phyloP scores from a whole-genome alignment of 2,329 filamentous ascomycete species.

The Cryphonectria carpinicola region DNA sequence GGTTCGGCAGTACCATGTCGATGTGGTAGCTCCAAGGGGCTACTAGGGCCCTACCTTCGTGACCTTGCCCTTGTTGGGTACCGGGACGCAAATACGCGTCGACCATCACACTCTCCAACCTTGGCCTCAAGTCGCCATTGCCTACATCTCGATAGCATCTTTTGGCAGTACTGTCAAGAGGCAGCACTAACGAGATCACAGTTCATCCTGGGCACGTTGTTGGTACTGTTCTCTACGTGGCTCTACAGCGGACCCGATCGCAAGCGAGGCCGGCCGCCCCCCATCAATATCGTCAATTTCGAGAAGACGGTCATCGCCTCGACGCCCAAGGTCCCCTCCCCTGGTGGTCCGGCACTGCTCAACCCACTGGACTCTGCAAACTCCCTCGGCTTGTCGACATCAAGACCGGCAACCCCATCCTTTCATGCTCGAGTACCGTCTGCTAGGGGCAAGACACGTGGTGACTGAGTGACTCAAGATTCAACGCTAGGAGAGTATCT shows the following conservation, averaged over 20 bases:
- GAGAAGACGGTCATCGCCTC: conserved; percentile 72
- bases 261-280: conserved; percentile 62
- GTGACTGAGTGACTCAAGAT: conserved; percentile 37
- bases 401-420: conserved; percentile 52
- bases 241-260: conserved; percentile 75
- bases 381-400: conserved; percentile 47
- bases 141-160: neutral
- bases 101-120: neutral
- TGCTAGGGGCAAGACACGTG: conserved; percentile 42
- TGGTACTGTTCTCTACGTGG: conserved; percentile 83
- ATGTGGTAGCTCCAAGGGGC: neutral
- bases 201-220: conserved; percentile 79
- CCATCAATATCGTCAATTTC: conserved; percentile 71
- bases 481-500: neutral
- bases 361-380: conserved; percentile 47
- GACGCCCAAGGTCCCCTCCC: conserved; percentile 41
- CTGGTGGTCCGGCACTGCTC: conserved; percentile 41
- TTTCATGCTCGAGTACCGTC: conserved; percentile 41
- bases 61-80: neutral
- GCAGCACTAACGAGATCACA: conserved; percentile 43
- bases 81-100: neutral
- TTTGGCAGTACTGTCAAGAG: neutral
- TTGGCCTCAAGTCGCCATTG: neutral
- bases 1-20: neutral
- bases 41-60: neutral